Percentiles rank a stretch among this genome's conserved stretches.
These are phyloP conservation scores for Bonia amplexicaulis DNA, from an alignment of 176 grass and related monocot genomes.

Conservation along the genomic window DNA sequence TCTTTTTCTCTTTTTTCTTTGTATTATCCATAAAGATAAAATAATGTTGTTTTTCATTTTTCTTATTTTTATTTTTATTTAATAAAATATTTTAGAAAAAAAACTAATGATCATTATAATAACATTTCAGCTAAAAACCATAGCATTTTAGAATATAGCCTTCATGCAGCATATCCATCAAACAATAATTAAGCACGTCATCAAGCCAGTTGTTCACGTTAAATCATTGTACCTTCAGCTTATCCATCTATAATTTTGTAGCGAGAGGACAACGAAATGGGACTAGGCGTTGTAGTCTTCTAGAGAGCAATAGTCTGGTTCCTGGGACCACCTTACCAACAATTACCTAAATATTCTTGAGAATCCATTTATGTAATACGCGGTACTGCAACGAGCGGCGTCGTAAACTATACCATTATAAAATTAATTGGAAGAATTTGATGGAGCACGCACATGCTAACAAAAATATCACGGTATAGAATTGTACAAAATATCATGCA, in stretches of 20 bases:
- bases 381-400: no score
- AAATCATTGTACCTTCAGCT: constrained; percentile 9
- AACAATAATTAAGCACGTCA: constrained; percentile 10
- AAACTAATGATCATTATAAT: fast-evolving
- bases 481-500: no score
- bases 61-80: no score
- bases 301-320: neutral
- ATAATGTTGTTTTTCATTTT: no score
- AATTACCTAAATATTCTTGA: neutral
- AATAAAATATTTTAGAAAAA: no score
- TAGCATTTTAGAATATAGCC: no score
- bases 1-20: no score
- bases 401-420: neutral
- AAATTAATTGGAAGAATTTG: neutral
- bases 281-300: neutral
- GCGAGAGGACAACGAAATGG: neutral
- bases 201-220: neutral
- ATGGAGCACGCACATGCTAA: neutral
- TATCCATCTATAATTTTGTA: neutral
- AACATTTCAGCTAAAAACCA: no score
- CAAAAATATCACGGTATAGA: neutral
- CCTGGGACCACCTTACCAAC: neutral
- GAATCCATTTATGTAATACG: neutral
- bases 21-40: no score
- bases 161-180: neutral